Evolutionary conservation across 257 asterid species (phyloP), one percentile per base, ranked within the genome.

Genomic region (Primulina tabacum): DNA sequence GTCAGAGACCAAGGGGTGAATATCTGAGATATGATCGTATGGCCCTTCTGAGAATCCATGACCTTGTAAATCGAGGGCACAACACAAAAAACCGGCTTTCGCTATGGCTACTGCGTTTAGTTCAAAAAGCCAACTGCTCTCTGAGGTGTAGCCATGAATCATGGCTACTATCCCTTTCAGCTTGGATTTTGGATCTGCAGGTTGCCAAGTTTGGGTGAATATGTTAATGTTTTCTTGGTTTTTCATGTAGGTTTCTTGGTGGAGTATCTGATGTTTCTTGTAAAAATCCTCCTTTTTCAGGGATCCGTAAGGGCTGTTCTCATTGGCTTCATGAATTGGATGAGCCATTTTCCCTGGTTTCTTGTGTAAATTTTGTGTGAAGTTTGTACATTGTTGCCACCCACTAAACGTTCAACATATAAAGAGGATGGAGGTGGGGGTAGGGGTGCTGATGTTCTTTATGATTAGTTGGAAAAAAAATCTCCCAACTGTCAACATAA

Each of bases 101-200:
- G 92, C 98, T 8, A 83, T 35, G 43, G 97, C 95, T 2, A 90
- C 88, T 2, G 97, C 90, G 68, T 84, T 90, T 3, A 92, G 85
- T 75, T 92, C 97, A 16, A 71, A 85, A 21, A 88, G 81, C 96
- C 98, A 90, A 60, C 96, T 77, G 60, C 97, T 90, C 71, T 92
- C 95, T 0, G 85, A 78, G 67, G 84, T 85, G 85, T 86, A 92
- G 69, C 98, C 96, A 55, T 92, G 98, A 69, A 92, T 76, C 96
- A 90, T 90, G 76, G 80, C 90, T 0, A 92, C 80, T 17, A 90
- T 35, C n/a, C 89, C 98, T 70, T 74, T 76, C 1, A 60, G 77
- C 17, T 35, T 58, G 29, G 14, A 7, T 43, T 24, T 10, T 0
- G 83, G 17, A 14, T 71, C 74, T 1, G 68, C 64, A 0, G 88